Base-by-base conservation (phyloP, 305 asterid species). In the Stenogyne calaminthoides region DNA sequence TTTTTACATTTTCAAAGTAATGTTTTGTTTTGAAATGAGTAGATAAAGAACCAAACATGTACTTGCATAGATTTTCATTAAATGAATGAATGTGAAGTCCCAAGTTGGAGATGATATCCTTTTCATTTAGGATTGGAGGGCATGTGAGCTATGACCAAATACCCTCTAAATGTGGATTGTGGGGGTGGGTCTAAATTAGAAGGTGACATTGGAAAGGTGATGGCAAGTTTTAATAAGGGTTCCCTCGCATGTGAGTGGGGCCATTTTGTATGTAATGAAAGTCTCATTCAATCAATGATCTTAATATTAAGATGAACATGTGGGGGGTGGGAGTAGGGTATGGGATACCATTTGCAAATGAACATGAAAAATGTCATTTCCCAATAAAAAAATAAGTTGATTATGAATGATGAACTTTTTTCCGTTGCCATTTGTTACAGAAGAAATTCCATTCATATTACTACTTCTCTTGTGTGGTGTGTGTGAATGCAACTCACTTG, bases 231-330 rank as follows among this genome's bases (percentile, higher is more conserved):
- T 74, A 58, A 74, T 73, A 55, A 39, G 71, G 66, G 56, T 37
- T 55, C 37, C 46, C 80, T 22, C 0, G 22, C 89, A 85, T 85
- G 89, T 85, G 87, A 65, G 89, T 85, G 84, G 85, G 85, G 7
- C 76, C 80, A 62, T 66, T 60, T 39, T 58, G 36, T 58, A 64
- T 47, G 27, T 64, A 52, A 76, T 67, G 29, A 63, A 75, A 75
- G 83, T 82, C 80, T 78, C 44, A 47, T 57, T 76, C 81, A 78
- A 71, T 78, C 80, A 71, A 57, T 66, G 32, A 22, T 73, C 63
- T 74, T 3, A 40, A 37, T 71, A 47, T 69, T 65, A 64, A 36
- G 62, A 49, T 67, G 55, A 14, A 65, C 83, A 78, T 78, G 76
- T 76, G 81, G 22, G 73, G 63, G 42, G 57, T 44, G 69, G 69